Evolutionary conservation across 768 basidiomycete genomes (phyloP).

Genomic region (Mycena latifolia): DNA sequence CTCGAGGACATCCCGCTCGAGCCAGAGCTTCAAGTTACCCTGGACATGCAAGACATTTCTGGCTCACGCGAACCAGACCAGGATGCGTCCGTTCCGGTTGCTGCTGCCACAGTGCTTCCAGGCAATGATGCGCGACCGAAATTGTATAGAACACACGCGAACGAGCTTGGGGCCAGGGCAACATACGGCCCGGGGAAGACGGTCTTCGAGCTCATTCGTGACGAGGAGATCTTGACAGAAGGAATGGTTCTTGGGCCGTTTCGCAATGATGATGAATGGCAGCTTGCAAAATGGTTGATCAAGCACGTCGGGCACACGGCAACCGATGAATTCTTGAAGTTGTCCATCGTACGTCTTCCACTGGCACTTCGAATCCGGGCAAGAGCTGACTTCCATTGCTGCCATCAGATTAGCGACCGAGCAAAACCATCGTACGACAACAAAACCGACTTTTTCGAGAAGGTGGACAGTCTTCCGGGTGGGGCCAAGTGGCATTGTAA

Average conservation of each 20-base stretch:
- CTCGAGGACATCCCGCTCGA: constrained; percentile 14
- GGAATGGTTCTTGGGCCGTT: constrained; percentile 38
- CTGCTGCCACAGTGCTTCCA: not conserved
- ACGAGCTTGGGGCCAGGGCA: not conserved
- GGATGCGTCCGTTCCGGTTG: constrained; percentile 12
- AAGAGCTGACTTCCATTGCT: too few relatives aligned
- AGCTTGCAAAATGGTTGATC: constrained; percentile 44
- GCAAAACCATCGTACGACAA: not conserved
- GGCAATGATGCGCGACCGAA: not conserved
- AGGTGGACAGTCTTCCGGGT: constrained; percentile 1
- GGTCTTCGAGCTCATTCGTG: constrained; percentile 1
- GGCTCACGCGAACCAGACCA: not conserved
- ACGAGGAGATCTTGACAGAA: constrained; percentile 17
- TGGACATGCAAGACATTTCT: not conserved
- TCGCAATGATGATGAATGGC: constrained; percentile 41
- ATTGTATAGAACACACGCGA: not conserved
- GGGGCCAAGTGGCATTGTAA: constrained; percentile 7
- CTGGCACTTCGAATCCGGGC: too few relatives aligned
- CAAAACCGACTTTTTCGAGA: not conserved
- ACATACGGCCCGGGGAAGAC: constrained; percentile 12
- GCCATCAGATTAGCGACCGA: not conserved
- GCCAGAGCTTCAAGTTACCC: too few relatives aligned
- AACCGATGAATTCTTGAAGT: constrained; percentile 36
- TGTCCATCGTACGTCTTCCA: constrained; percentile 19
- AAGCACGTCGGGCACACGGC: constrained; percentile 34